These are phyloP conservation scores for Ustilago bromivora DNA, from an alignment of 1,284 basidiomycete genomes.

Conservation along the genomic window DNA sequence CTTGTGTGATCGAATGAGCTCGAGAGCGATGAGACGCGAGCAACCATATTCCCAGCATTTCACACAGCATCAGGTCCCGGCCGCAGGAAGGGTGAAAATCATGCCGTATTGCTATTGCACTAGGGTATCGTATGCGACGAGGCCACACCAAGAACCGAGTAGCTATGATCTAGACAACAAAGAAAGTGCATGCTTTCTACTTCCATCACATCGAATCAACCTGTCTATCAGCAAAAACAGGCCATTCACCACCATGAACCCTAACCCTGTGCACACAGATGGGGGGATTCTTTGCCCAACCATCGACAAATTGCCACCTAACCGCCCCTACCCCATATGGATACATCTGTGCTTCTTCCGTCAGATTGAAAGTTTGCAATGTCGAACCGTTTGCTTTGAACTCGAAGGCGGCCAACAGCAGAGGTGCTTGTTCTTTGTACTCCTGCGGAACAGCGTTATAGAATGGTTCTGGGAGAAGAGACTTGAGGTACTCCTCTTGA, in stretches of 20 bases:
- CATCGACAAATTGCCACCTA: conserved; percentile 44
- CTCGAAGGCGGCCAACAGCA: conserved; percentile 31
- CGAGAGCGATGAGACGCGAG: too few species aligned
- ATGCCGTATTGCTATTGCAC: background rate
- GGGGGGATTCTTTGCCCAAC: conserved; percentile 32
- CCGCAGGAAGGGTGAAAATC: background rate
- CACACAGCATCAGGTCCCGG: too few species aligned
- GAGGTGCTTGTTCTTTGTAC: conserved; percentile 28
- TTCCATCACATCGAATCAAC: background rate
- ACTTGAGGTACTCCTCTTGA: conserved; percentile 17
- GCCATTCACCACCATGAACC: conserved; percentile 35
- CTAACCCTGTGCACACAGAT: conserved; percentile 40
- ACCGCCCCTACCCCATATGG: conserved; percentile 33
- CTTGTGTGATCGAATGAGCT: too few species aligned
- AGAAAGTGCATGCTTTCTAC: background rate
- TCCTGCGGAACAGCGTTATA: conserved; percentile 26
- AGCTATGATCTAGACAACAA: background rate
- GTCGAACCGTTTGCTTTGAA: conserved; percentile 39
- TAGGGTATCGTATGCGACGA: background rate
- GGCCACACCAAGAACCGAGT: background rate
- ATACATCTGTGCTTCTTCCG: conserved; percentile 28
- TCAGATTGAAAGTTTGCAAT: conserved; percentile 37
- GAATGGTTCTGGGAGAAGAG: conserved; percentile 20
- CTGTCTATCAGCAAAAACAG: conserved; percentile 17
- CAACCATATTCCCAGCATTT: too few species aligned